Base-by-base conservation (phyloP, 208 protist species). In the Crithidia acanthocephali region DNA sequence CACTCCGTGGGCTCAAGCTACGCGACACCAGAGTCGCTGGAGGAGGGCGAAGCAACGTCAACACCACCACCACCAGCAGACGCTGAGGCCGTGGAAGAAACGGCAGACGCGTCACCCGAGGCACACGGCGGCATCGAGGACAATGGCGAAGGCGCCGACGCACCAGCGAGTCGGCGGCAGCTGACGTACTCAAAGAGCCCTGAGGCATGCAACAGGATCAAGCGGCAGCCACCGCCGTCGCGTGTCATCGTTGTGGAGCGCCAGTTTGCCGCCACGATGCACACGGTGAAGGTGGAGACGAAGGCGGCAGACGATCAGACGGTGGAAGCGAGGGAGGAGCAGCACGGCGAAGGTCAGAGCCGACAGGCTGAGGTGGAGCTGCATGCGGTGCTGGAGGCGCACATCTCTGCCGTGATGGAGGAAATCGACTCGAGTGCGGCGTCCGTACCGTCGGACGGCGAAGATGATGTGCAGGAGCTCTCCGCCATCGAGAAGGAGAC, bases 161-260 rank as follows among this genome's bases (percentile, higher is more conserved):
- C 55, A 20, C 55, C 32, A 13, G 33, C 16, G 18, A 50, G 57
- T 62, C 22, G 27, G 13, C 59, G 59, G 40, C 27, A 65, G 42
- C 59, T 65, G 15, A 35, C 44, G 5, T 65, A 53, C 27, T 48
- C 59, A 3, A 5, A 25, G 20, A 65, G 44, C 23, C 59, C 59
- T 3, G 22, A 22, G 3, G 8, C 42, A 23, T 27, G 7, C 42
- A 13, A 65, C 27, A 22, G 45, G 22, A 16, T 40, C 20, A 10
- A 65, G 42, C n/a, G 20, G 23, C 8, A 23, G 20, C 40, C 33
- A 20, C 22, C 37, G 7, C 57, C 40, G 37, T 33, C 57, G 10
- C n/a, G 57, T 18, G 57, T 50, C 2, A 32, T 62, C 50, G 37
- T 50, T 7, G 40, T 62, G 57, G 57, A 33, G 37, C 33, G 37